Conservation (phyloP, 2,329 filamentous ascomycete species). For the Drechslerella coelobrocha region DNA sequence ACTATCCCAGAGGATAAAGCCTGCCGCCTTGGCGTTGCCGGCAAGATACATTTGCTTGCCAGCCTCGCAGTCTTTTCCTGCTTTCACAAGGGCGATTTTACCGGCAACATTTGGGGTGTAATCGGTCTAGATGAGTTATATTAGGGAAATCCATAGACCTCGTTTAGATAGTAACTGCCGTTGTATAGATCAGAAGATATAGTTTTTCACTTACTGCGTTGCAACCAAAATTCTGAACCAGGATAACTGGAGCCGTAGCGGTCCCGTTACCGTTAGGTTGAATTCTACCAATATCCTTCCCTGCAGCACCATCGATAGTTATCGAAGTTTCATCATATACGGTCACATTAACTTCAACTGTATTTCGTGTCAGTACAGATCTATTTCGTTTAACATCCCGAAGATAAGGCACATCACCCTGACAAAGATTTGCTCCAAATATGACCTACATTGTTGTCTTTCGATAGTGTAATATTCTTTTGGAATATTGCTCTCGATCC, state of each 20-base stretch:
- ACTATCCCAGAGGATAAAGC: conserved; percentile 51
- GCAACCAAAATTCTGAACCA: conserved; percentile 65
- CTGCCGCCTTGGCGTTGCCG: conserved; percentile 65
- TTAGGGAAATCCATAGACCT: not conserved
- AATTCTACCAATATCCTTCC: conserved; percentile 4
- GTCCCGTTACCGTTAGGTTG: conserved; percentile 56
- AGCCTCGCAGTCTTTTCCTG: conserved; percentile 68
- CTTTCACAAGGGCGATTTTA: conserved; percentile 67
- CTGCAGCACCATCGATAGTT: conserved; percentile 1
- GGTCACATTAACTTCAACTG: not conserved
- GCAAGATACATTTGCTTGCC: conserved; percentile 66
- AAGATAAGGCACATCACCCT: not conserved
- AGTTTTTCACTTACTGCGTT: conserved; percentile 52
- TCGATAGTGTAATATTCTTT: conserved; percentile 21
- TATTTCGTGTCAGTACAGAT: not conserved
- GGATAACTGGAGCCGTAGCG: conserved; percentile 59
- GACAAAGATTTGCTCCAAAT: too few relatives aligned
- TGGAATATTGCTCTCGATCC: conserved; percentile 17
- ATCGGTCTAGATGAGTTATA: conserved; percentile 58
- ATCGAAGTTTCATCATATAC: conserved; percentile 15
- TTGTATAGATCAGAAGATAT: conserved; percentile 3
- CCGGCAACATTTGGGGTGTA: conserved; percentile 64
- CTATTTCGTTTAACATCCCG: not conserved
- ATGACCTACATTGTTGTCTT: conserved; percentile 11
- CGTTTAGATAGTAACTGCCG: too few relatives aligned